These are phyloP conservation scores for Carex parvula DNA, from an alignment of 176 grass and related monocot species.

Conservation along the genomic window DNA sequence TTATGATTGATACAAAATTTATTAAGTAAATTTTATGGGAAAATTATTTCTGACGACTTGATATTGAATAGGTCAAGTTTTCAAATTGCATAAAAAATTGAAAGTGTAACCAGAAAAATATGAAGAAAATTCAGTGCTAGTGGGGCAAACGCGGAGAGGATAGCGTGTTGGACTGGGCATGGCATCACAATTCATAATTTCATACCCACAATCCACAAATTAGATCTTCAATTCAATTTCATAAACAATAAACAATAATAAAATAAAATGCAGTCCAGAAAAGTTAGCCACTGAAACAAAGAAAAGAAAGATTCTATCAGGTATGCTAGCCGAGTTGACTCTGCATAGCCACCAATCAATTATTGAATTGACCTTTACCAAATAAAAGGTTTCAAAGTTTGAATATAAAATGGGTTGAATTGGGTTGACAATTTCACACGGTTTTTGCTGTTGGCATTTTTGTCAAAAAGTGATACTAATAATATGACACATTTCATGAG, in stretches of 20 bases:
- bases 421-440: constrained; percentile 11
- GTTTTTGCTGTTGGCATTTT: constrained; percentile 18
- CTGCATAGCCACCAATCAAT: not conserved
- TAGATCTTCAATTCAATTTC: not conserved
- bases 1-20: not conserved
- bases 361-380: constrained; percentile 30
- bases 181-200: not conserved
- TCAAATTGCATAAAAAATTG: not conserved
- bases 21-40: not conserved
- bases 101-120: not conserved
- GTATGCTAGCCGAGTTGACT: constrained; percentile 11
- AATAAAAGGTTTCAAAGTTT: not conserved
- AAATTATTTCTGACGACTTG: not conserved
- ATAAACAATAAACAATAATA: not conserved
- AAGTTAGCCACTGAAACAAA: constrained; percentile 20
- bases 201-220: not conserved
- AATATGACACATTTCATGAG: constrained; percentile 22
- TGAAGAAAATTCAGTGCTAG: constrained; percentile 1
- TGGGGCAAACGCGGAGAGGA: constrained; percentile 13
- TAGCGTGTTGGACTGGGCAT: constrained; percentile 13
- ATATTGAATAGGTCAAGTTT: not conserved
- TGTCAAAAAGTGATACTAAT: constrained; percentile 8
- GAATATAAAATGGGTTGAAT: constrained; percentile 27
- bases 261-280: not conserved
- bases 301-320: constrained; percentile 20